Evolutionary conservation across 768 basidiomycete species (phyloP).

Genomic region (Pisolithus tinctorius): DNA sequence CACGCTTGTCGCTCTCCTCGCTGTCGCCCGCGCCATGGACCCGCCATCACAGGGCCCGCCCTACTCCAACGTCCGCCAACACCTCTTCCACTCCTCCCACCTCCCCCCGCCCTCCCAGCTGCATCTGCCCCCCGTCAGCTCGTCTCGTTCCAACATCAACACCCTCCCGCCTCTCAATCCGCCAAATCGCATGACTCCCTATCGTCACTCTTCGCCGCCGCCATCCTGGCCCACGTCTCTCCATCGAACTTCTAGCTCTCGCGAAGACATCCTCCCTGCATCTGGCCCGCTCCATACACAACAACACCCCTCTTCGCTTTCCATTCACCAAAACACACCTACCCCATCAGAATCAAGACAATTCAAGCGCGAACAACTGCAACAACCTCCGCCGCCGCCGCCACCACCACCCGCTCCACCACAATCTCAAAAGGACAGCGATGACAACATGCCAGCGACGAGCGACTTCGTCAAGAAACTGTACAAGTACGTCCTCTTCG

Average conservation of each 20-base stretch:
- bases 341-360: conserved; percentile 19
- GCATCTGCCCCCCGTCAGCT: conserved; percentile 29
- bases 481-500: conserved; percentile 58
- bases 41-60: conserved; percentile 25
- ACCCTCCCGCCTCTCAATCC: conserved; percentile 37
- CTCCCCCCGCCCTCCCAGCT: conserved; percentile 39
- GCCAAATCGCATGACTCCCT: conserved; percentile 20
- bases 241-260: conserved; percentile 34
- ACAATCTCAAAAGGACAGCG: conserved; percentile 31
- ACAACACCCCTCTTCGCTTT: conserved; percentile 15
- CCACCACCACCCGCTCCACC: conserved; percentile 14
- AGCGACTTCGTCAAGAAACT: conserved; percentile 93
- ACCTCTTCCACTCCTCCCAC: conserved; percentile 37
- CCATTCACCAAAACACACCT: conserved; percentile 17
- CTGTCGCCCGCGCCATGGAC: conserved; percentile 16
- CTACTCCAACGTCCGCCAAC: conserved; percentile 22
- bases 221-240: conserved; percentile 18
- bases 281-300: conserved; percentile 10
- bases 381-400: conserved; percentile 15
- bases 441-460: conserved; percentile 81
- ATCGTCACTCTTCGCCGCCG: conserved; percentile 22
- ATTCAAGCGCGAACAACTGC: conserved; percentile 24
- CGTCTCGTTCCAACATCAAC: conserved; percentile 30
- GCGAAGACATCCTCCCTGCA: conserved; percentile 34
- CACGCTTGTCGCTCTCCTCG: conserved; percentile 7